These are phyloP conservation scores for Tripterygium wilfordii DNA, from an alignment of 177 flowering plant genomes.

Conservation along the genomic window DNA sequence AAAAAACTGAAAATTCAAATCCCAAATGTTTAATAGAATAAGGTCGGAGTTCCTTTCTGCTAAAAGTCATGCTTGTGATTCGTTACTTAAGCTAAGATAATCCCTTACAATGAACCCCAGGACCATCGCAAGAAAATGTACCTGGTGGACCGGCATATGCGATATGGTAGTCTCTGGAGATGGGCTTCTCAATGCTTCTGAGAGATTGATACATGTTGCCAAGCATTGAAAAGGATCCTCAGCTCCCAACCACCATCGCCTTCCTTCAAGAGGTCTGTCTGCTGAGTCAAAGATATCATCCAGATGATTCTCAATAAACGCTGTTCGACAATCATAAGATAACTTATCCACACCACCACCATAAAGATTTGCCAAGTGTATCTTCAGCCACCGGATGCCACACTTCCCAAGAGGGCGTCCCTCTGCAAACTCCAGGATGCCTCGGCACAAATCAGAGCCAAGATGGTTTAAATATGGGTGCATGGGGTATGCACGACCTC, in stretches of 20 bases:
- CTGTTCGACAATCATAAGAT: slow-evolving; percentile 69
- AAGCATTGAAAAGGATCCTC: slow-evolving; percentile 97
- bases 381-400: slow-evolving; percentile 89
- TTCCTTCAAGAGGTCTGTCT: slow-evolving; percentile 93
- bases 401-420: slow-evolving; percentile 93
- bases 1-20: no score
- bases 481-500: slow-evolving; percentile 99
- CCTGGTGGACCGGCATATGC: slow-evolving; percentile 93
- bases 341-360: slow-evolving; percentile 94
- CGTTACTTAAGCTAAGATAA: no score
- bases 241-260: slow-evolving; percentile 91
- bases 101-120: background rate
- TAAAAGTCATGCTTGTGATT: no score
- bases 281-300: slow-evolving; percentile 95
- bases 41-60: no score
- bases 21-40: no score
- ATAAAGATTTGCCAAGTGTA: slow-evolving; percentile 88
- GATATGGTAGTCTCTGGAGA: slow-evolving; percentile 84
- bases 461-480: slow-evolving; percentile 95
- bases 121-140: slow-evolving; percentile 7
- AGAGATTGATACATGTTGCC: slow-evolving; percentile 83
- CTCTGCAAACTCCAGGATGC: slow-evolving; percentile 88
- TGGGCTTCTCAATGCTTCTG: slow-evolving; percentile 83
- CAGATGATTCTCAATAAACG: slow-evolving; percentile 77
- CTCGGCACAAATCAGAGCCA: slow-evolving; percentile 95